Base-by-base conservation (phyloP, 2,329 filamentous ascomycete genomes). In the Bretziella fagacearum region DNA sequence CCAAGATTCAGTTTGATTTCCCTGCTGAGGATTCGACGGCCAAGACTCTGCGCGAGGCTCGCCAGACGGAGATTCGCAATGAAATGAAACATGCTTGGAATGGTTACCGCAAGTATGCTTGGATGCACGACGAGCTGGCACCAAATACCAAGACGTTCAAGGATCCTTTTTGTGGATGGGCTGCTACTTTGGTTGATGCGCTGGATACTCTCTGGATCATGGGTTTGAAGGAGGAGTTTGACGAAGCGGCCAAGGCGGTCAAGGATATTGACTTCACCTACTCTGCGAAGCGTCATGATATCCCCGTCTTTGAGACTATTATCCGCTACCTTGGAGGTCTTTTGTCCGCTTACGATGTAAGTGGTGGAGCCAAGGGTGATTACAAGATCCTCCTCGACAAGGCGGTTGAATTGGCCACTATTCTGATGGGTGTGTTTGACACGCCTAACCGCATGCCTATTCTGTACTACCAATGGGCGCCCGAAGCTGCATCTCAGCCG, bases 381-480 rank as follows among this genome's bases (percentile, higher is more conserved):
- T 81, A 93, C 56, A 63, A 70, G 17, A 67, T 81, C 20, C 67
- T 93, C 8, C 68, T 93, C 26, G 73, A 79, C 46, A 91, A 93
- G 62, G 83, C 85, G 1, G 69, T 80, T 29, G 80, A 89, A 61
- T 71, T 91, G 22, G 85, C 77, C 32, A 81, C 89, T 55, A 71
- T 93, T 51, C 65, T 93, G 26, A 85, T 87, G 65, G 77, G 80
- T 46, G 73, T 81, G 3, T 93, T 93, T 56, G 85, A 93, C 61
- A 95, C 89, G 0, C 87, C 87, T 1, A 95, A 96, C 60, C 77
- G 85, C 55, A 93, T 96, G 84, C 87, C 89, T 2, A 64, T 84
- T 4, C 71, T 85, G 4, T 86, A 79, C 61, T 93, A 89, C 62
- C 66, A 71, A 52, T 94, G 82, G 84, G 73, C 74, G 55, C 82